Evolutionary conservation across 2,329 filamentous ascomycete species (phyloP).

Genomic region (Cladophialophora chaetospira): DNA sequence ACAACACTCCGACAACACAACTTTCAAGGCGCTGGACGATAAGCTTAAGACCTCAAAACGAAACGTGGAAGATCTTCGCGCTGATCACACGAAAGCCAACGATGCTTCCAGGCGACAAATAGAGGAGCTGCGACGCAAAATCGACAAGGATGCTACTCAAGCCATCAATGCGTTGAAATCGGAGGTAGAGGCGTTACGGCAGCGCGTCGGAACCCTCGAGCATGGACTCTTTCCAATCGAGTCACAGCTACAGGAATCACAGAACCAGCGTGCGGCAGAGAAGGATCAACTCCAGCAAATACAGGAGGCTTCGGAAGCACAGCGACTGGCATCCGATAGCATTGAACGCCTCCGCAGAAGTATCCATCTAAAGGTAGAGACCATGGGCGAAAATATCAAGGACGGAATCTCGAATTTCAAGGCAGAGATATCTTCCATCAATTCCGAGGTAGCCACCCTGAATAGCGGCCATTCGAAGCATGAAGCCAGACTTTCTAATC

Average conservation of each 20-base stretch:
- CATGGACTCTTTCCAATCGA: background rate
- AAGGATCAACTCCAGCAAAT: background rate
- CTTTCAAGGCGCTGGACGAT: background rate
- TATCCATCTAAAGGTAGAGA: conserved; percentile 3
- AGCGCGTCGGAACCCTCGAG: background rate
- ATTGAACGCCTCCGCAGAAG: background rate
- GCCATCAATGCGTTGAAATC: background rate
- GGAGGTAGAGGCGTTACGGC: background rate
- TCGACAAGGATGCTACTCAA: background rate
- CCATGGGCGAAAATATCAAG: background rate
- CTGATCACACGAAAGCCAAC: background rate
- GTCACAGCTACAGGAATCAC: background rate
- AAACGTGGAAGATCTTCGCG: background rate
- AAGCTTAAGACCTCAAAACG: background rate
- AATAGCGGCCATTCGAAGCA: background rate
- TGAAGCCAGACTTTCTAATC: background rate
- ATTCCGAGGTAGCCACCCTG: background rate
- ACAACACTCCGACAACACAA: conserved; percentile 1
- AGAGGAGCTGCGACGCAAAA: background rate
- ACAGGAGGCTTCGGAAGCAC: background rate
- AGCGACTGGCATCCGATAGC: background rate
- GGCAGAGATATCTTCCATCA: background rate
- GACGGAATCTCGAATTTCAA: background rate
- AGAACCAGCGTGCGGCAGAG: background rate
- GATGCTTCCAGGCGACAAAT: background rate